Evolutionary conservation across 106 monocot species (phyloP), one percentile per base, ranked within the genome.

Genomic region (Phalaenopsis aphrodite): DNA sequence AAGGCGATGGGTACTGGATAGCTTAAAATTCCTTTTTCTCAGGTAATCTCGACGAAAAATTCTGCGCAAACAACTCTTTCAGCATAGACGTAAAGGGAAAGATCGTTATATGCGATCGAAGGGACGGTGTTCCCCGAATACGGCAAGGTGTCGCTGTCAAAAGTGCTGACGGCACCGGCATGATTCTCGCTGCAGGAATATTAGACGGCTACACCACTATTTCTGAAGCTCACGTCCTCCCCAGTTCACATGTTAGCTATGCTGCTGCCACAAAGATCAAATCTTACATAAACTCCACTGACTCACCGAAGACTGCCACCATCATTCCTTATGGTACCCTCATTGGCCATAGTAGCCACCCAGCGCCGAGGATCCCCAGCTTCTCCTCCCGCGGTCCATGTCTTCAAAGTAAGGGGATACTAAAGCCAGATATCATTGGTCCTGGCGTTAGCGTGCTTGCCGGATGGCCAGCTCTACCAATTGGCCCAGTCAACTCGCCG

Each of bases 151-250:
- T 1, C 12, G 56, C 43, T 14, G 87, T 87, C 42, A 85, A 85
- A 76, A 30, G 30, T 3, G 87, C 90, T 1, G 85, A 87, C 15
- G 90, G 87, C 30, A 81, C 77, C 3, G 90, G 81, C 43, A 87
- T 90, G 81, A 85, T 90, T 36, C 8, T 85, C 36, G 66, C 76
- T 2, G 79, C 41, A 19, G 30, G 30, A 0, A 0, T 2, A 10
- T 0, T 1, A 0, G 21, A 55, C 8, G 77, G 75, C 1, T 83
- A 68, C 79, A 39, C 37, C 8, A 79, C 78, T 1, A 0, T 38
- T 0, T 84, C 80, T 12, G 56, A 77, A 0, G 52, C 74, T 3
- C 83, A 85, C 24, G 83, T 84, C 5, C 19, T 90, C 2, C 87
- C 90, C 0, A 69, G 81, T 0, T 79, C 83, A 0, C 52, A 77